Percentiles rank a stretch among this genome's conserved stretches.
Evolutionary conservation across 768 basidiomycete genomes (phyloP).

Genomic region (Lentinula aciculospora): DNA sequence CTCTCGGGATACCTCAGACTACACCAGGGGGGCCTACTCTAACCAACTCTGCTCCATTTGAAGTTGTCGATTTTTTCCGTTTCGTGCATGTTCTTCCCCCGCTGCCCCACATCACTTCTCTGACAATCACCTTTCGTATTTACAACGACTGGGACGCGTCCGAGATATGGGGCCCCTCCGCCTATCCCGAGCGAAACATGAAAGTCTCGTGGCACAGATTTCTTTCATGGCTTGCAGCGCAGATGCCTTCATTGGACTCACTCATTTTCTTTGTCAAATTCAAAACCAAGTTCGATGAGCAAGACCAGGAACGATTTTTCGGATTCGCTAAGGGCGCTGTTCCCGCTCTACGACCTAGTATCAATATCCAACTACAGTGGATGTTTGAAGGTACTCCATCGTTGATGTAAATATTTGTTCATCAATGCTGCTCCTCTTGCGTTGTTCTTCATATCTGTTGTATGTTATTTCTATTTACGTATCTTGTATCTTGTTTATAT

Average conservation of each 20-base stretch:
- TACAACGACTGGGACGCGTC: background rate
- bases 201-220: background rate
- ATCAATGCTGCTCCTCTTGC: too few species aligned
- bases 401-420: background rate
- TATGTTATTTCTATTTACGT: too few species aligned
- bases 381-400: background rate
- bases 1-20: background rate
- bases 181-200: background rate
- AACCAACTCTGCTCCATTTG: conserved; percentile 1
- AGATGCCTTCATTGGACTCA: background rate
- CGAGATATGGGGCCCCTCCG: conserved; percentile 3
- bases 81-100: background rate
- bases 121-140: background rate
- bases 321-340: background rate
- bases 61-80: conserved; percentile 4
- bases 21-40: background rate
- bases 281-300: conserved; percentile 4
- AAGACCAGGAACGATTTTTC: background rate
- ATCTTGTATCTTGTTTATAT: too few species aligned
- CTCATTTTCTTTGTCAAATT: conserved; percentile 4
- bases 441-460: background rate
- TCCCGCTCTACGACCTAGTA: background rate
- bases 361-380: conserved; percentile 1
- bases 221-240: background rate
- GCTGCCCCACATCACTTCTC: background rate